A percentile compares a stretch with the other conserved stretches of the same genome.
These are phyloP conservation scores for Physcia stellaris DNA, from an alignment of 495 filamentous ascomycete species.

Conservation along the genomic window DNA sequence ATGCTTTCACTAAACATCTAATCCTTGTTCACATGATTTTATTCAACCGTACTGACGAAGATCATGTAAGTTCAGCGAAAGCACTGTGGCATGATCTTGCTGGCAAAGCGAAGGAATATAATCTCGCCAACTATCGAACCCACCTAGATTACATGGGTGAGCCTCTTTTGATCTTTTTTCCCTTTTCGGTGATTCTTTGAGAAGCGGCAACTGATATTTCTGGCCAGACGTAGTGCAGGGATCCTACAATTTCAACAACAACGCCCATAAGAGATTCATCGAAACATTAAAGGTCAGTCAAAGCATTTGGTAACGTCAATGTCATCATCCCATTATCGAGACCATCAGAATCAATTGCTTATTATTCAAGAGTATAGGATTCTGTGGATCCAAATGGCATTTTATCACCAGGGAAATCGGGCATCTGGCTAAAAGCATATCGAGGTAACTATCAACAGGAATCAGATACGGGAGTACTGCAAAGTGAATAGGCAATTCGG, in stretches of 20 bases:
- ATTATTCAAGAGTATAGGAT: too few relatives aligned
- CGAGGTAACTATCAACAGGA: neutral
- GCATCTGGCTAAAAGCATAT: constrained; percentile 43
- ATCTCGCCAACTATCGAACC: constrained; percentile 21
- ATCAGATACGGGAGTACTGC: too few relatives aligned
- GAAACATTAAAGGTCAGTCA: constrained; percentile 29
- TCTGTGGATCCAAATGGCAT: constrained; percentile 47
- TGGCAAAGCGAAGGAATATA: constrained; percentile 23
- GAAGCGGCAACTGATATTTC: constrained; percentile 45
- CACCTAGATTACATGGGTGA: neutral
- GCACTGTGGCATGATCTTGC: constrained; percentile 33
- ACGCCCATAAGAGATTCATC: constrained; percentile 36
- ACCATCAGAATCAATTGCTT: too few relatives aligned
- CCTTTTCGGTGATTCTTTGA: constrained; percentile 36
- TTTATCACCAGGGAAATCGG: constrained; percentile 39
- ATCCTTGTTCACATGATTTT: neutral
- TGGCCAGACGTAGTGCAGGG: constrained; percentile 42
- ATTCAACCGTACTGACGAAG: neutral
- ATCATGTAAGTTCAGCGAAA: constrained; percentile 43
- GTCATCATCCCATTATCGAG: too few relatives aligned
- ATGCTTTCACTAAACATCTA: neutral
- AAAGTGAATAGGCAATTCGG: too few relatives aligned
- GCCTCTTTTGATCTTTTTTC: constrained; percentile 28
- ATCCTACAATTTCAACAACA: constrained; percentile 42
- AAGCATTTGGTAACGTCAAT: too few relatives aligned